A percentile compares a stretch with the other conserved stretches of the same genome.
Evolutionary conservation across 345 rosid genomes (phyloP).

Genomic region (Garcia nutans): DNA sequence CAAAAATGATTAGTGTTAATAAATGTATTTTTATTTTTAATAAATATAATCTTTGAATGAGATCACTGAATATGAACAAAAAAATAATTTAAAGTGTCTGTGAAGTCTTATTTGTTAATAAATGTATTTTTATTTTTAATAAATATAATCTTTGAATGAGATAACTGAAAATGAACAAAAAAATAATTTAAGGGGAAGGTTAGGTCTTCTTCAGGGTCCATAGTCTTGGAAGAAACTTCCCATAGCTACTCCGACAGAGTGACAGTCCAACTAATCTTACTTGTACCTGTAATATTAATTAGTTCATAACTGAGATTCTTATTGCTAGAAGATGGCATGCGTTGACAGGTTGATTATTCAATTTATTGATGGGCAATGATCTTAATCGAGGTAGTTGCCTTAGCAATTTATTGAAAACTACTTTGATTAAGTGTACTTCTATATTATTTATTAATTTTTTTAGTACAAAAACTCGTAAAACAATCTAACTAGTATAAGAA

Average conservation of each 20-base stretch:
- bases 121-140: neutral
- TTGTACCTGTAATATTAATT: neutral
- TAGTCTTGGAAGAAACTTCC: neutral
- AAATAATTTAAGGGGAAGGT: neutral
- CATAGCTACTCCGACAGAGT: neutral
- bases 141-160: neutral
- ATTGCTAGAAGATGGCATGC: neutral
- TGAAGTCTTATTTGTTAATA: too few species aligned
- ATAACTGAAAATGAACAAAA: neutral
- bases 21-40: neutral
- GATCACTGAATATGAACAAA: neutral
- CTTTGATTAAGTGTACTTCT: too few species aligned
- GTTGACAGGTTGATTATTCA: constrained; percentile 1
- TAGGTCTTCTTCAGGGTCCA: neutral
- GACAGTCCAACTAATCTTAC: constrained; percentile 15
- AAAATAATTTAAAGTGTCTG: neutral
- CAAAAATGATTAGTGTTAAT: neutral
- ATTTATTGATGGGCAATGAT: neutral
- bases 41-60: neutral
- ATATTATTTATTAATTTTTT: too few species aligned
- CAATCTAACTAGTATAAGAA: too few species aligned
- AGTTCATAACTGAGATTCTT: constrained; percentile 8
- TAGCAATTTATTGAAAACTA: neutral
- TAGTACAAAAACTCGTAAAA: too few species aligned
- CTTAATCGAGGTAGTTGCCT: neutral